Base-by-base conservation (phyloP, 2,329 filamentous ascomycete species). In the Samsoniella hepiali region DNA sequence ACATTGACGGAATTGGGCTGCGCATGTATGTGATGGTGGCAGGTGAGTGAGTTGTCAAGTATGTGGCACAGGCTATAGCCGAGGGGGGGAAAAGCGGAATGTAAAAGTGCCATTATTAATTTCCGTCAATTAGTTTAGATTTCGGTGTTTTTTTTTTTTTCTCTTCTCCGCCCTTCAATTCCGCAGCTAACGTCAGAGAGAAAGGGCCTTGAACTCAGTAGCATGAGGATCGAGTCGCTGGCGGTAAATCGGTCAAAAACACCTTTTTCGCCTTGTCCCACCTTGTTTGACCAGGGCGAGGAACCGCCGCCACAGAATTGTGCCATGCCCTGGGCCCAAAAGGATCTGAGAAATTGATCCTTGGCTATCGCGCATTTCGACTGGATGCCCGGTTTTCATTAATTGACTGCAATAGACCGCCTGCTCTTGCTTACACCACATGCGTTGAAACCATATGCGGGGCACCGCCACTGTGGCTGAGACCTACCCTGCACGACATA, bases 181-280 rank as follows among this genome's bases (percentile, higher is more conserved):
- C n/a, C 13, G 58, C 47, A 44, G 45, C 58, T 51, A 51, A 17
- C 31, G 32, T 32, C 17, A 10, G 51, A 31, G n/a, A 29, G 10
- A 36, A 54, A 31, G 17, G 34, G 51, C 29, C 36, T 36, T 5
- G 2, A 17, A 17, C 6, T n/a, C 29, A 9, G 29, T 32, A 2
- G 6, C 50, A 11, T 36, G 17, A 44, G 29, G 49, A 61, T 61
- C 58, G 58, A 54, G 29, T 15, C 29, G 29, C 22, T 34, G 31
- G 58, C 54, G 49, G 58, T 13, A 6, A 45, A 61, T 61, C 58
- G 49, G 58, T 2, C 49, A 6, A 40, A 42, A 51, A 32, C 22
- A 32, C n/a, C 36, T 6, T 42, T 9, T 29, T 42, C 29, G 36
- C 11, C 27, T 51, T 40, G 45, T 49, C 45, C 45, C 45, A 51